Base-by-base conservation (phyloP, 805 yeast genomes). In the Yamadazyma tumulicola region DNA sequence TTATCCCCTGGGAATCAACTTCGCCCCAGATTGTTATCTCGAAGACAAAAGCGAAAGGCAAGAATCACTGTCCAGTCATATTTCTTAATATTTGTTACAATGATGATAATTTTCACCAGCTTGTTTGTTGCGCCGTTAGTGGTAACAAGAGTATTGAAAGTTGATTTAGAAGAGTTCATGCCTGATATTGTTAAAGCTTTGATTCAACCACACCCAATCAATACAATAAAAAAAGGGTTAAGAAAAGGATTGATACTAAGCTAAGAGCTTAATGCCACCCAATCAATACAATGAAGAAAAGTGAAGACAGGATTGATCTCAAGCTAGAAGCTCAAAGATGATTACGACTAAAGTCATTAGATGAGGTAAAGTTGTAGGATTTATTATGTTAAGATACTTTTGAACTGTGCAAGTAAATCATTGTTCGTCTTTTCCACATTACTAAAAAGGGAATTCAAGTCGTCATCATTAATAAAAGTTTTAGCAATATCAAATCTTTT, bases 1-100 rank as follows among this genome's bases (percentile, higher is more conserved):
- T 58, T 81, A 38, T 72, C 67, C 35, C 85, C 85, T 2, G 63
- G 64, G 4, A 59, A 62, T 26, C 80, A 75, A 46, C 50, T 75
- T 2, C 60, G 75, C 6, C 69, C 75, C 3, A 67, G 66, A 16
- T 58, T 74, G 2, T 56, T 73, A 5, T 59, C 75, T 1, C 55
- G 64, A 13, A 68, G 57, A 38, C 67, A 73, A 36, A 62, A 64
- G 41, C 51, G 68, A 33, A 61, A 58, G 41, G 58, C 69, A 26
- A 55, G 68, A 29, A 41, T 51, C 4, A 50, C 57, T 1, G 61
- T 73, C 23, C 43, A 48, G 4, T 24, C 54, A 4, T 65, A 56
- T 42, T 48, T 63, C 4, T 8, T 67, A 4, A 34, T 73, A 1
- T 75, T 71, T 42, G 19, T 67, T 3, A 11, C 48, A 5, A 37